These are phyloP conservation scores for Apophysomyces variabilis DNA, from an alignment of 371 early-diverging fungal genomes.

Conservation along the genomic window DNA sequence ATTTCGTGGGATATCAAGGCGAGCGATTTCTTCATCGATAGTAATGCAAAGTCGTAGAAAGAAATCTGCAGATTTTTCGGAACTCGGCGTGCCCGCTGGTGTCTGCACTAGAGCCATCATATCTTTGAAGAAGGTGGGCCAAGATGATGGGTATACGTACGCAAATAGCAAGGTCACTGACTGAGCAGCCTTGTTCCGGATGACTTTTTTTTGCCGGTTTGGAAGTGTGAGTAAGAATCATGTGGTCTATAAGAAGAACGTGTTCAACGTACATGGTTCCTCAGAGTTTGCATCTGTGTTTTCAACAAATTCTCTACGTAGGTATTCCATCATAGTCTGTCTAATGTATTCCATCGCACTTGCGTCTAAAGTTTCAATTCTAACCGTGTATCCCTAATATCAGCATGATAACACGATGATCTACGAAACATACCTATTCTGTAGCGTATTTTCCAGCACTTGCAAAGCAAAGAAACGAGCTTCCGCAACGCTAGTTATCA, in stretches of 20 bases:
- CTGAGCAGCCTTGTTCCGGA: constrained; percentile 89
- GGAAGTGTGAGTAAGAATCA: neutral
- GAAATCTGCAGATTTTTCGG: constrained; percentile 74
- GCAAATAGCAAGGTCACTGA: constrained; percentile 84
- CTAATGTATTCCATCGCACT: constrained; percentile 62
- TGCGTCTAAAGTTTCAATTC: constrained; percentile 52
- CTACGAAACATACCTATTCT: constrained; percentile 54
- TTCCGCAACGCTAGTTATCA: constrained; percentile 66
- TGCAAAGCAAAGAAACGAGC: constrained; percentile 87
- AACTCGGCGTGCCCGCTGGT: constrained; percentile 41
- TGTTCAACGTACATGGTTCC: constrained; percentile 53
- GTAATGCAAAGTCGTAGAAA: constrained; percentile 80
- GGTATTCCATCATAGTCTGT: constrained; percentile 75
- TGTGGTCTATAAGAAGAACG: neutral
- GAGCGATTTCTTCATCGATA: constrained; percentile 93
- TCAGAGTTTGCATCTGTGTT: constrained; percentile 54
- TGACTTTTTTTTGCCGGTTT: constrained; percentile 45
- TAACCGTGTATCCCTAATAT: constrained; percentile 40
- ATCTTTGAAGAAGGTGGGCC: constrained; percentile 91
- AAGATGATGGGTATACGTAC: constrained; percentile 80
- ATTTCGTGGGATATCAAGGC: constrained; percentile 71
- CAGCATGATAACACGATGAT: neutral
- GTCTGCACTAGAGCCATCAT: constrained; percentile 70
- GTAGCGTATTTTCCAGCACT: constrained; percentile 78
- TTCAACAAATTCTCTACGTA: constrained; percentile 65